Evolutionary conservation across 805 yeast species (phyloP), one percentile per base, ranked within the genome.

Genomic region (Myxozyma sirexii): DNA sequence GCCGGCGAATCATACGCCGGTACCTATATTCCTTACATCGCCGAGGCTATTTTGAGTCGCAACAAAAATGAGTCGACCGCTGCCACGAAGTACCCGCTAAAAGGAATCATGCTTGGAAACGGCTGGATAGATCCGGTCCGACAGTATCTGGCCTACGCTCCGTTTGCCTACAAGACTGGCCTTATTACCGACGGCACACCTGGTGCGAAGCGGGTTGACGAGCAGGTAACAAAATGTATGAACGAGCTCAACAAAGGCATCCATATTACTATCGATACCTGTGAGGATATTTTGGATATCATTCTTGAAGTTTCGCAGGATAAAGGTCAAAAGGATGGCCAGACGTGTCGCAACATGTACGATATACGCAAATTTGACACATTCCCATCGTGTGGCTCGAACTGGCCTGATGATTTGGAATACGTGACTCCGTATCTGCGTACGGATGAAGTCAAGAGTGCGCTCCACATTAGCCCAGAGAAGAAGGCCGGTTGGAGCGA

Each of bases 1-100:
- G 96, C 97, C 0, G 99, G 99, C 31, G 99, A 94, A 76, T 88
- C 96, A 65, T 94, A 87, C 75, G 98, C 98, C 0, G 99, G 99
- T 21, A 97, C 94, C 72, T 94, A 90, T 71, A 88, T 94, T 55
- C 98, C 99, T 0, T 89, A 87, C 72, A 82, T 92, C 60, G 96
- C 93, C 0, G 76, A 81, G 39, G 84, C 82, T 1, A 77, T 93
- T 4, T 67, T 83, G 49, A 75, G 78, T 1, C 75, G 81, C 39
- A 82, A 85, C 68, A 59, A 69, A 39, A 45, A 70, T 49, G 64
- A 75, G 19, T 61, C 59, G 0, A 56, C 61, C 3, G 52, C 61
- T 12, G 54, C 51, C 8, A 51, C 48, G 24, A 54, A 44, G 42
- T 56, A 62, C 45, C 51, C 63, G 4, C 72, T 92, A 58, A 77